phyloP scores from a whole-genome alignment of 768 basidiomycete genomes.

The Kwoniella sp. region DNA sequence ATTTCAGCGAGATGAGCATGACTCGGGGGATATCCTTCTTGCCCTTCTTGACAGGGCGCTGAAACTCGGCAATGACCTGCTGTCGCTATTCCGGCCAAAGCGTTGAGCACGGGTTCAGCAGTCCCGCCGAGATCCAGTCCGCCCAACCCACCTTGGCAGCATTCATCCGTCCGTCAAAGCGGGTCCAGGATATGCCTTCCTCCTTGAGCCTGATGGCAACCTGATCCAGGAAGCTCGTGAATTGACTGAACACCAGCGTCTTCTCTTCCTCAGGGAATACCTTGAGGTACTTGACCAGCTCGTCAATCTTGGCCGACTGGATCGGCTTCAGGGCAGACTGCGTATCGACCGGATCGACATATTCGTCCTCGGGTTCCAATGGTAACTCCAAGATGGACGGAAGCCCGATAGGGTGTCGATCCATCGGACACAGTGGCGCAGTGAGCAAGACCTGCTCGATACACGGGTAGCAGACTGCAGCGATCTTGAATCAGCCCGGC shows the following conservation, averaged over 20 bases:
- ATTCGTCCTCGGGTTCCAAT: slow-evolving; percentile 16
- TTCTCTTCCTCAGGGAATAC: slow-evolving; percentile 69
- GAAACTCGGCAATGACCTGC: slow-evolving; percentile 68
- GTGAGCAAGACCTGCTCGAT: slow-evolving; percentile 23
- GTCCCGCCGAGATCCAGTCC: too few species aligned
- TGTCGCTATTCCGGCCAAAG: slow-evolving; percentile 55
- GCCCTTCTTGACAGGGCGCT: slow-evolving; percentile 23
- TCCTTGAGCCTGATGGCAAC: slow-evolving; percentile 67
- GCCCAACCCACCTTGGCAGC: slow-evolving; percentile 54
- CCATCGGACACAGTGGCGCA: slow-evolving; percentile 27
- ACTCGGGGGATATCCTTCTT: slow-evolving; percentile 60
- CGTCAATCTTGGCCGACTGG: slow-evolving; percentile 75
- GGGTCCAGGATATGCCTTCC: slow-evolving; percentile 67
- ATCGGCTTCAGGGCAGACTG: slow-evolving; percentile 9
- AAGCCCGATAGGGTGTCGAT: slow-evolving; percentile 27
- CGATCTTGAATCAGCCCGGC: not conserved
- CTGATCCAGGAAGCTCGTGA: slow-evolving; percentile 78
- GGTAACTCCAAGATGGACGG: slow-evolving; percentile 33
- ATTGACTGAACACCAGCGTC: slow-evolving; percentile 83
- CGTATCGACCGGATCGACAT: slow-evolving; percentile 13
- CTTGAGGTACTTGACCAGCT: slow-evolving; percentile 67
- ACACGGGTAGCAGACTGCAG: slow-evolving; percentile 32
- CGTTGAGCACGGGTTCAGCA: too few species aligned
- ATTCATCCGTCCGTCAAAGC: slow-evolving; percentile 84
- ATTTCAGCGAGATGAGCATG: slow-evolving; percentile 82